phyloP scores from a whole-genome alignment of 495 filamentous ascomycete species.

The Rhizodiscina lignyota region DNA sequence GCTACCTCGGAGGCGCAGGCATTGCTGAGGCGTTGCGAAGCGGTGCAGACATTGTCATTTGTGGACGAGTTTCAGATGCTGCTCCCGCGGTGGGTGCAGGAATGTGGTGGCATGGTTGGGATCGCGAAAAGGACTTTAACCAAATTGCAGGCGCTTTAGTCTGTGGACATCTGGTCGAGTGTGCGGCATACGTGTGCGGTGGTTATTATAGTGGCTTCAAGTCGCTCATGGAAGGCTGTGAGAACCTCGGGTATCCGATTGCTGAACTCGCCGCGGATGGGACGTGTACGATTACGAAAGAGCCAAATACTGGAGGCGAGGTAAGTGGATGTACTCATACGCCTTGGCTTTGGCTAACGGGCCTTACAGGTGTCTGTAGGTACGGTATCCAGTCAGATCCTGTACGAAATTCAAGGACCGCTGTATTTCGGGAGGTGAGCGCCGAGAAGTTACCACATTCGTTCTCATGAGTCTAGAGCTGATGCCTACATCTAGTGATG shows the following conservation, averaged over 20 bases:
- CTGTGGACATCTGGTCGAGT: constrained; percentile 41
- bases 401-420: constrained; percentile 45
- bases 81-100: constrained; percentile 34
- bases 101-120: constrained; percentile 33
- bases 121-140: constrained; percentile 24
- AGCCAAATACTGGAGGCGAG: constrained; percentile 14
- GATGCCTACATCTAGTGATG: too few species aligned
- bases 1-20: constrained; percentile 32
- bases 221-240: constrained; percentile 18
- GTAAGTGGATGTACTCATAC: too few species aligned
- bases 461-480: too few species aligned
- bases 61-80: constrained; percentile 38
- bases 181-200: constrained; percentile 35
- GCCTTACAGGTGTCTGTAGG: constrained; percentile 29
- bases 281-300: constrained; percentile 24
- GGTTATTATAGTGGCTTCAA: constrained; percentile 44
- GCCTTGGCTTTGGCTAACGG: too few species aligned
- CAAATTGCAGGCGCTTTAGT: constrained; percentile 37
- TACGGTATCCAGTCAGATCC: constrained; percentile 34
- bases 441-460: too few species aligned
- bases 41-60: constrained; percentile 41
- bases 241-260: constrained; percentile 37
- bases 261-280: constrained; percentile 36
- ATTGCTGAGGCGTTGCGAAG: constrained; percentile 31
- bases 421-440: constrained; percentile 41